Base-by-base conservation (phyloP, 1,284 basidiomycete genomes). In the Malassezia vespertilionis region DNA sequence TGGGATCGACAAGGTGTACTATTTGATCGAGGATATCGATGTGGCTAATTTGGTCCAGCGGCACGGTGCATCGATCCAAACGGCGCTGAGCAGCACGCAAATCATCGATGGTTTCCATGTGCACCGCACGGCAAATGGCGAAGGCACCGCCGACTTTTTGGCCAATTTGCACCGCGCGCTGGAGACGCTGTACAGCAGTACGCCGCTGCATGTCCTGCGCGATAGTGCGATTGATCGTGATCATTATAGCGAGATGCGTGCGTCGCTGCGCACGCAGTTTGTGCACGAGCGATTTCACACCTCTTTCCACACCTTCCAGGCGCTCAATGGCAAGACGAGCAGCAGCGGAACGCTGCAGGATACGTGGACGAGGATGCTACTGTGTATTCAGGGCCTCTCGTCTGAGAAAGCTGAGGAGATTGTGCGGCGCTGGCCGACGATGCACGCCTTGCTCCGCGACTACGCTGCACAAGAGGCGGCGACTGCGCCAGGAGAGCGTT, bases 11-110 rank as follows among this genome's bases (percentile, higher is more conserved):
- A 65, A 76, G 40, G 70, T 78, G 33, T 74, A 76, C 48, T 79
- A 79, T 60, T 66, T 79, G 23, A 74, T 79, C 38, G 78, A 79
- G 57, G 75, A 76, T 44, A 75, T 72, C 61, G 73, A 77, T 49
- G 63, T 69, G 2, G 60, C 71, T 9, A 57, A 59, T 11, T 54
- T 68, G 38, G 58, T 64, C 54, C 54, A 55, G 36, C 54, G 54
- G 24, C 61, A 62, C 37, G 69, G 64, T 5, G 49, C 60, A 18
- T 61, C 61, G 48, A 72, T 73, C 33, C 65, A 67, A 52, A 73
- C 72, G 2, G 65, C 67, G 24, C 67, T 72, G 36, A 76, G 76
- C 12, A 75, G 76, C 51, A 73, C 76, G 4, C 77, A 78, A 54
- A 70, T 79, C 26, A 72, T 76, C 38, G 76, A 77, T 55, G 73